A percentile compares a stretch with the other conserved stretches of the same genome.
These are phyloP conservation scores for Geotrichum carabidarum DNA, from an alignment of 1,139 yeast genomes.

Conservation along the genomic window DNA sequence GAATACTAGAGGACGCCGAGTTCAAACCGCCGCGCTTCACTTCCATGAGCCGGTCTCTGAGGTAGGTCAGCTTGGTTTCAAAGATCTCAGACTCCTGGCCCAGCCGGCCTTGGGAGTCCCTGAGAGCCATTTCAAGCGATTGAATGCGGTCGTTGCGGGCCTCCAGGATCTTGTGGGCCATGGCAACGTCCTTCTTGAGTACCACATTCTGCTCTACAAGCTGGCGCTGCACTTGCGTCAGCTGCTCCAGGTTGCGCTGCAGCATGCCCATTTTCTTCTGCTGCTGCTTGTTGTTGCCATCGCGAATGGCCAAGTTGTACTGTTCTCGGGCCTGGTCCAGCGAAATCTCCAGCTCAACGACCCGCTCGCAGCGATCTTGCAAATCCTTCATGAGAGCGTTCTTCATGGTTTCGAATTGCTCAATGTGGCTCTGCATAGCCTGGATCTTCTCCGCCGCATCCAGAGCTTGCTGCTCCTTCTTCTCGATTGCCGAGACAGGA, in stretches of 20 bases:
- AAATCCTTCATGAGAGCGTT: constrained; percentile 41
- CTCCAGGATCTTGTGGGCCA: constrained; percentile 56
- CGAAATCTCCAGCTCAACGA: constrained; percentile 43
- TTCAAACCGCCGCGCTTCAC: constrained; percentile 22
- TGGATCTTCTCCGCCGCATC: constrained; percentile 25
- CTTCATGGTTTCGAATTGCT: constrained; percentile 37
- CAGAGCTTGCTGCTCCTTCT: constrained; percentile 18
- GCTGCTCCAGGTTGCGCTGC: constrained; percentile 46
- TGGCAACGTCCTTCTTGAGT: constrained; percentile 45
- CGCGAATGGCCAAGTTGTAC: constrained; percentile 33
- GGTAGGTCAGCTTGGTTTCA: constrained; percentile 46
- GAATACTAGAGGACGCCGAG: neutral
- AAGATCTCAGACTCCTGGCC: constrained; percentile 47
- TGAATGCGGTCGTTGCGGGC: constrained; percentile 57
- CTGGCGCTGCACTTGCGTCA: constrained; percentile 42
- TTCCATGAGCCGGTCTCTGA: constrained; percentile 42
- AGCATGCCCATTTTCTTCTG: constrained; percentile 40
- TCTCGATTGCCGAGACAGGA: constrained; percentile 18
- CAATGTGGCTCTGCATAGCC: constrained; percentile 28
- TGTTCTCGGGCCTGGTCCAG: constrained; percentile 40
- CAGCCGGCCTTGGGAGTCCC: constrained; percentile 47
- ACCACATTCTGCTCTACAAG: constrained; percentile 46
- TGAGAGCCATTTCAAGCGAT: constrained; percentile 49
- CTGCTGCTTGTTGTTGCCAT: constrained; percentile 34
- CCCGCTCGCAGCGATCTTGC: constrained; percentile 41